Percentiles rank a stretch among this genome's conserved stretches.
Evolutionary conservation across 768 basidiomycete species (phyloP).

Genomic region (Calocybe gangraenosa): DNA sequence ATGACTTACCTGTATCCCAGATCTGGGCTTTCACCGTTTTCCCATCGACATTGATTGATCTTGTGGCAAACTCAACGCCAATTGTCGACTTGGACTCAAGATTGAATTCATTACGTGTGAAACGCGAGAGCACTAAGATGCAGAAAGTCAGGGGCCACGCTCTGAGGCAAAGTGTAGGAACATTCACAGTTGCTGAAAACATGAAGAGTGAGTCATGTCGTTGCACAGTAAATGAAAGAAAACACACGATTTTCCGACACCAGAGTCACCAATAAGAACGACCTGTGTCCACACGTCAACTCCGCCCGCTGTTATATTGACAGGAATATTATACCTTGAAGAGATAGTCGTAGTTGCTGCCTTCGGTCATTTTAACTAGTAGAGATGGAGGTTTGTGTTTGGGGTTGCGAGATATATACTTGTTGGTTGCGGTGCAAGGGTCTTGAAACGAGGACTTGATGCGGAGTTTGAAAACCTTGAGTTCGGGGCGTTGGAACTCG

Average conservation of each 20-base stretch:
- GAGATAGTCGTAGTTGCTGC: conserved; percentile 96
- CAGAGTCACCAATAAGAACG: conserved; percentile 98
- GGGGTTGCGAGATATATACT: conserved; percentile 18
- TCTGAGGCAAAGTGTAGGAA: neutral
- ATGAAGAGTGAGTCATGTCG: conserved; percentile 5
- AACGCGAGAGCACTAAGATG: conserved; percentile 89
- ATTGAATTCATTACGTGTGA: conserved; percentile 99
- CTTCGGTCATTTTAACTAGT: conserved; percentile 69
- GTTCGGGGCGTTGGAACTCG: too few relatives aligned
- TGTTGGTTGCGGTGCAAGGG: conserved; percentile 9
- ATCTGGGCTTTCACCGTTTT: conserved; percentile 99
- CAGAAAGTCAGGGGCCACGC: conserved; percentile 11
- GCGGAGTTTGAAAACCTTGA: conserved; percentile 23
- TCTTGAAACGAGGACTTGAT: conserved; percentile 7
- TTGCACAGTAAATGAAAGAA: conserved; percentile 15
- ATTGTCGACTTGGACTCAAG: conserved; percentile 99
- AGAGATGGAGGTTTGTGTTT: conserved; percentile 15
- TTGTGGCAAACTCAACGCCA: conserved; percentile 97
- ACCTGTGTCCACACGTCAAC: conserved; percentile 49
- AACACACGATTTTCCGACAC: conserved; percentile 98
- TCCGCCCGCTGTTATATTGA: neutral
- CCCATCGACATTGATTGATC: conserved; percentile 91
- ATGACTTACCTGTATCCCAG: conserved; percentile 90
- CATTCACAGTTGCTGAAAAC: conserved; percentile 58
- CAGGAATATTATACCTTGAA: conserved; percentile 72